These are phyloP conservation scores for Acanthamoeba triangularis DNA, from an alignment of 208 protist species.

Conservation along the genomic window DNA sequence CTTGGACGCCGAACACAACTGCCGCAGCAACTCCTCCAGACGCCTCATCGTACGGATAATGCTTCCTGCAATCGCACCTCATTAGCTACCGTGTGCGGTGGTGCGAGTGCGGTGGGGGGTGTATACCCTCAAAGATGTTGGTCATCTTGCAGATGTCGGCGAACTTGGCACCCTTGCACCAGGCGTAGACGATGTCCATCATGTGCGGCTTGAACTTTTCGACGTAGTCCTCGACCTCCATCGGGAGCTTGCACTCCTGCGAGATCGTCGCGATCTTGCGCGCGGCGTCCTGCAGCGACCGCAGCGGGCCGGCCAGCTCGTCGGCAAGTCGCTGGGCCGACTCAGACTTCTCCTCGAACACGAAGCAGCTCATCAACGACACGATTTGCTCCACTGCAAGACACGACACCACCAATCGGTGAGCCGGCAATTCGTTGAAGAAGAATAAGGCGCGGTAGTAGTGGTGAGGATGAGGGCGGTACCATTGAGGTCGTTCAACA, in stretches of 20 bases:
- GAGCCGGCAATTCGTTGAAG: neutral
- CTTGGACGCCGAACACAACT: slow-evolving; percentile 98
- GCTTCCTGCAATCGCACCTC: slow-evolving; percentile 88
- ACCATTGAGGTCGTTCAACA: slow-evolving; percentile 96
- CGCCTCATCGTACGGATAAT: slow-evolving; percentile 99
- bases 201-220: slow-evolving; percentile 97
- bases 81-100: neutral
- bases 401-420: too few species aligned
- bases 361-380: slow-evolving; percentile 97
- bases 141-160: slow-evolving; percentile 98
- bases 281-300: slow-evolving; percentile 91
- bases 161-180: slow-evolving; percentile 98
- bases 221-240: slow-evolving; percentile 95
- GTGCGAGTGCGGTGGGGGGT: neutral
- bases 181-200: slow-evolving; percentile 98
- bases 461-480: neutral
- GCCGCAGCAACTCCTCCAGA: slow-evolving; percentile 99
- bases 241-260: slow-evolving; percentile 94
- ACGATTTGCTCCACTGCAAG: slow-evolving; percentile 94
- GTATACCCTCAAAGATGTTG: slow-evolving; percentile 97
- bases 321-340: slow-evolving; percentile 78
- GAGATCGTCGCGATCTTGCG: slow-evolving; percentile 94
- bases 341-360: slow-evolving; percentile 97
- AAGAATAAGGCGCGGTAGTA: neutral
- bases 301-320: slow-evolving; percentile 83